Conservation (phyloP, 495 filamentous ascomycete species). For the Massariosphaeria phaeospora region DNA sequence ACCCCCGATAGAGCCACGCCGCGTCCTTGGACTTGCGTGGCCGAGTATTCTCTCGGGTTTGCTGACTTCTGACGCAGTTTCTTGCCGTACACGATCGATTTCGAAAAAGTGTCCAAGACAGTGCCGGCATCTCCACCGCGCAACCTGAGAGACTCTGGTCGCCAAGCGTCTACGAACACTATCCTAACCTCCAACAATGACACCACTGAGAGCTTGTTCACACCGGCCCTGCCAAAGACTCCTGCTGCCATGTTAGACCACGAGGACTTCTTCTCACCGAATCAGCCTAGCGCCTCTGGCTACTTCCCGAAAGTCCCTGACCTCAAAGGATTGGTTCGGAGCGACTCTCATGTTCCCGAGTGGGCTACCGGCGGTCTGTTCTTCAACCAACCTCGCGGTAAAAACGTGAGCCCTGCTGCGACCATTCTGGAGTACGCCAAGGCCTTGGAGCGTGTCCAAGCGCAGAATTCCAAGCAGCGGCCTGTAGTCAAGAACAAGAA, state of each 20-base stretch:
- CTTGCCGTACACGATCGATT: slow-evolving; percentile 84
- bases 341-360: slow-evolving; percentile 60
- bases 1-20: background rate
- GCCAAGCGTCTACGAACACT: slow-evolving; percentile 37
- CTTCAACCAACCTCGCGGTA: slow-evolving; percentile 70
- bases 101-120: slow-evolving; percentile 39
- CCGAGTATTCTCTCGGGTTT: background rate
- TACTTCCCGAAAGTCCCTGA: slow-evolving; percentile 44
- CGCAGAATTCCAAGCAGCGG: background rate
- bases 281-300: slow-evolving; percentile 39
- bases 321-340: slow-evolving; percentile 44
- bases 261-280: slow-evolving; percentile 56
- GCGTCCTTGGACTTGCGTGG: background rate
- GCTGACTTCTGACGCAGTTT: slow-evolving; percentile 52
- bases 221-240: slow-evolving; percentile 51
- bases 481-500: slow-evolving; percentile 18
- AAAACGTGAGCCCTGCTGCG: slow-evolving; percentile 61
- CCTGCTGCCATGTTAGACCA: slow-evolving; percentile 60
- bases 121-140: background rate
- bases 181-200: slow-evolving; percentile 36
- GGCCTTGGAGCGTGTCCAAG: slow-evolving; percentile 38
- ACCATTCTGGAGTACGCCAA: slow-evolving; percentile 66
- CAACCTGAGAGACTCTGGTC: slow-evolving; percentile 2
- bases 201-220: slow-evolving; percentile 29
- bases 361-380: slow-evolving; percentile 58